phyloP scores from a whole-genome alignment of 352 stramenopile species.

The Pythium sp. region DNA sequence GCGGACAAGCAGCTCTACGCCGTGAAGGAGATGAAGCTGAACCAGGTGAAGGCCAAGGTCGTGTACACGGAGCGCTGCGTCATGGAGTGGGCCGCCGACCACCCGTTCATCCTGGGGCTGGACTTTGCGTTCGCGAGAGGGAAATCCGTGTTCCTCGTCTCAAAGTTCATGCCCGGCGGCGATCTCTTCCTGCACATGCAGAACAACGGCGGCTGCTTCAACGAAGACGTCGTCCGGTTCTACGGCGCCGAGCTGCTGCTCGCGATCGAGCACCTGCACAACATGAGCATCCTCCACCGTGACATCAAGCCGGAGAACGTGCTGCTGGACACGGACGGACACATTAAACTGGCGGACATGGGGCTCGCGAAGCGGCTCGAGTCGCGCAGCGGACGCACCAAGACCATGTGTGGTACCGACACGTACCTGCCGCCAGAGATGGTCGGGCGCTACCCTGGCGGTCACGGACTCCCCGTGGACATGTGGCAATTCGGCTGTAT shows the following conservation, averaged over 20 bases:
- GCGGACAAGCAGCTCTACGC: slow-evolving; percentile 64
- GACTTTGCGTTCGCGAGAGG: slow-evolving; percentile 95
- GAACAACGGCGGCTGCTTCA: slow-evolving; percentile 78
- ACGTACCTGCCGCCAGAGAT: slow-evolving; percentile 91
- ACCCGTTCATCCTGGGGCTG: slow-evolving; percentile 97
- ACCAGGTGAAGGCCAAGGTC: slow-evolving; percentile 84
- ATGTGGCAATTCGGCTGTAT: slow-evolving; percentile 94
- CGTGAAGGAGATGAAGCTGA: slow-evolving; percentile 89
- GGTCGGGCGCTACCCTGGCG: slow-evolving; percentile 63
- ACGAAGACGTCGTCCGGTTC: slow-evolving; percentile 75
- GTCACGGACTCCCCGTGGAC: slow-evolving; percentile 89
- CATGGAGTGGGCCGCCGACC: slow-evolving; percentile 83
- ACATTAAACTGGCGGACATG: slow-evolving; percentile 91
- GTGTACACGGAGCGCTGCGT: slow-evolving; percentile 79
- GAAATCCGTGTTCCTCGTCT: slow-evolving; percentile 96
- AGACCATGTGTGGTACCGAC: slow-evolving; percentile 89
- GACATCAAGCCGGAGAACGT: slow-evolving; percentile 95
- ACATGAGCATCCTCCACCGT: slow-evolving; percentile 91
- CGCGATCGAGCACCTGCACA: slow-evolving; percentile 88
- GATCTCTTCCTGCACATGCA: slow-evolving; percentile 93
- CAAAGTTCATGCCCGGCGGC: slow-evolving; percentile 98
- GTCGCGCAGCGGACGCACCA: slow-evolving; percentile 64
- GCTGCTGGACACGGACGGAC: slow-evolving; percentile 80
- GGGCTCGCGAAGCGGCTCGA: slow-evolving; percentile 89
- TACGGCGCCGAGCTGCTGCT: slow-evolving; percentile 83